These are phyloP conservation scores for Cystofilobasidium macerans DNA, from an alignment of 768 basidiomycete genomes.

Conservation along the genomic window DNA sequence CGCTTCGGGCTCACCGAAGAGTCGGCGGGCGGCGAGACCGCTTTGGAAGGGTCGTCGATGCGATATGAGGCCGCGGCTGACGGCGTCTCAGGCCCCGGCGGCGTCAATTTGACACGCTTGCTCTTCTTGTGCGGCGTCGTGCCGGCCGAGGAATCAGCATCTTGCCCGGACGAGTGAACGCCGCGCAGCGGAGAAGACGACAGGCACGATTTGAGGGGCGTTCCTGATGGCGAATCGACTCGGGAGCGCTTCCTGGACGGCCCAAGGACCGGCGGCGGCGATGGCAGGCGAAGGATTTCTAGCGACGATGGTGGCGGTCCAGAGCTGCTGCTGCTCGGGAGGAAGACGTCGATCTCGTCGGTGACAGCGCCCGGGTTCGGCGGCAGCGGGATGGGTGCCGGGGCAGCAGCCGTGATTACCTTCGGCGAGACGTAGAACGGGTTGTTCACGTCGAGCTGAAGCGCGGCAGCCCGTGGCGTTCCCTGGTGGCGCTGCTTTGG, in stretches of 20 bases:
- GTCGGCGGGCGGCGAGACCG: neutral
- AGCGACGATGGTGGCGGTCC: neutral
- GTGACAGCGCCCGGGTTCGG: neutral
- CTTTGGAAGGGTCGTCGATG: neutral
- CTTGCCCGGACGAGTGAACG: neutral
- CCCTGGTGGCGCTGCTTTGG: neutral
- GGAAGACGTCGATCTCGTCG: neutral
- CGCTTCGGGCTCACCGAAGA: neutral
- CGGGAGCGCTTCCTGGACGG: neutral
- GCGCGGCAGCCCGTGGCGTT: neutral
- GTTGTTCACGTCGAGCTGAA: neutral
- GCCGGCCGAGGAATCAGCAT: neutral
- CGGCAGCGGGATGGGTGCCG: neutral
- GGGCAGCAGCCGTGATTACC: neutral
- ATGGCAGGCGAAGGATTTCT: neutral
- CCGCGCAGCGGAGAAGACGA: neutral
- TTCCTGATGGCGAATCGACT: neutral
- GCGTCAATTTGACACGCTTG: conserved; percentile 5
- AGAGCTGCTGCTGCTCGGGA: neutral
- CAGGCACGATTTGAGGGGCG: neutral
- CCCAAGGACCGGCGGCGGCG: neutral
- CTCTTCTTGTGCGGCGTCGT: neutral
- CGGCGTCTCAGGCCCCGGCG: neutral
- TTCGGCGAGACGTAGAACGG: neutral
- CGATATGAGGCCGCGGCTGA: neutral